A percentile compares a stretch with the other conserved stretches of the same genome.
These are phyloP conservation scores for Hyaloscypha finlandica DNA, from an alignment of 495 filamentous ascomycete genomes.

Conservation along the genomic window DNA sequence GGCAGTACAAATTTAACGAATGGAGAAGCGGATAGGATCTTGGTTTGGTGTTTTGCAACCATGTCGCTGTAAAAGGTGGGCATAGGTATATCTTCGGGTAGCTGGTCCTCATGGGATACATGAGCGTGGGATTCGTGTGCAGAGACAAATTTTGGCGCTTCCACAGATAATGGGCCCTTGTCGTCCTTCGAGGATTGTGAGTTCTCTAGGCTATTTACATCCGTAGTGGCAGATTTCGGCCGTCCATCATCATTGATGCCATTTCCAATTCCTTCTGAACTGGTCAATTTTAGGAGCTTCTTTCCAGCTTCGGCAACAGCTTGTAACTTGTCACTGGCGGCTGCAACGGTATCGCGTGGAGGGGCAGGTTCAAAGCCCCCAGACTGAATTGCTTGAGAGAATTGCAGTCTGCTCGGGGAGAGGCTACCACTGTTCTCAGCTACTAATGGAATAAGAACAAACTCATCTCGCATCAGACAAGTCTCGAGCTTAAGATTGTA, in stretches of 20 bases:
- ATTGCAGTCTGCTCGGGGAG: conserved; percentile 25
- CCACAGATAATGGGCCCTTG: not conserved
- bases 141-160: conserved; percentile 37
- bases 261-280: not conserved
- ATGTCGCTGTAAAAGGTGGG: conserved; percentile 93
- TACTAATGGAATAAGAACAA: conserved; percentile 78
- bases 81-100: conserved; percentile 85
- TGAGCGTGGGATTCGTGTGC: conserved; percentile 46
- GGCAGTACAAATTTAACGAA: conserved; percentile 95
- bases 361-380: not conserved
- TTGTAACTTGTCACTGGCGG: conserved; percentile 25
- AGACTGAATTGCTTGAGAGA: conserved; percentile 4
- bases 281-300: conserved; percentile 5
- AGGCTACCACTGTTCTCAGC: conserved; percentile 37
- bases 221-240: not conserved
- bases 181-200: conserved; percentile 3
- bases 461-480: conserved; percentile 93
- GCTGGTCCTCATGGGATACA: conserved; percentile 49
- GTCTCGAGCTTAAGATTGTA: conserved; percentile 95
- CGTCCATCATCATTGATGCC: not conserved
- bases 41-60: conserved; percentile 88
- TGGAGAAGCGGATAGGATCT: conserved; percentile 91
- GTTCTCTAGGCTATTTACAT: conserved; percentile 5
- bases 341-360: conserved; percentile 19
- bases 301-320: conserved; percentile 17